Evolutionary conservation across 2,329 filamentous ascomycete genomes (phyloP), one percentile per base, ranked within the genome.

Genomic region (Fusarium sp.): DNA sequence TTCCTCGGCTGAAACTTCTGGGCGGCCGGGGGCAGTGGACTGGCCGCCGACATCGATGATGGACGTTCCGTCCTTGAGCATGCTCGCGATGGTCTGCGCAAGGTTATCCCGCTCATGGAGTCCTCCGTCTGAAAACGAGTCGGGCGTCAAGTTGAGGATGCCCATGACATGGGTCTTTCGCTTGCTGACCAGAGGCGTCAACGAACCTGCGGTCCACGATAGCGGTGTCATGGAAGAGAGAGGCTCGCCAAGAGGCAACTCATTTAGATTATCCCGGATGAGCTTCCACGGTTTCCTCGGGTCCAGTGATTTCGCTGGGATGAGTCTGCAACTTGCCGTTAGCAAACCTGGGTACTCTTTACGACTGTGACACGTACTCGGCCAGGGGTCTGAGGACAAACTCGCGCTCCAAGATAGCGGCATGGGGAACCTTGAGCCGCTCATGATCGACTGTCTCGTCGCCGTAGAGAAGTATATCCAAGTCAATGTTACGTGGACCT

Each of bases 121-220:
- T 9, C 93, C 93, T 49, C 93, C 94, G 72, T 98, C 93, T 1
- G 94, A 98, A 79, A 99, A 99, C 9, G 94, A 98, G 77, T 99
- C 94, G 0, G 94, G 94, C 0, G 95, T 98, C 48, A 96, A 79
- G 76, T 99, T 99, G 41, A 98, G 81, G 63, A 99, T 96, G 50
- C 91, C 91, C 95, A 99, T 99, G 66, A 97, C 78, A 41, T 87
- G 86, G 0, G 94, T 97, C 49, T 79, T 81, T 43, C 88, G 84
- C 41, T 82, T 79, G 7, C 82, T 77, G 29, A 79, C 77, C 27
- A 86, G 77, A 15, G 90, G 82, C 46, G 85, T 84, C 35, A 95
- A 76, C 1, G 86, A 79, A 10, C 81, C 75, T 5, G 72, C 54
- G 4, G 73, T 73, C 6, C 75, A 41, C 3, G 80, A 81, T 32